Conservation (phyloP, 176 grass and related monocot genomes). For the maize (Zea mays) region Zm-B73-REFERENCE-NAM-5.0 NC_050100.1:10994001-10994500, state of each 20-base stretch:
- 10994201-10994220: constrained; percentile 40
- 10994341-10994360: constrained; percentile 49
- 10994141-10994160: constrained; percentile 27
- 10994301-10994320: constrained; percentile 25
- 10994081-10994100: constrained; percentile 37
- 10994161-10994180: not conserved
- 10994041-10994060: constrained; percentile 26
- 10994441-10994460: constrained; percentile 9
- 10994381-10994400: constrained; percentile 28
- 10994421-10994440: constrained; percentile 49
- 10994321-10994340: constrained; percentile 51
- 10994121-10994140: constrained; percentile 18
- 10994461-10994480: constrained; percentile 42
- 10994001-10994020: not conserved
- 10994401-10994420: constrained; percentile 50
- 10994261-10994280: constrained; percentile 42
- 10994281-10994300: constrained; percentile 55
- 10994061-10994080: constrained; percentile 26
- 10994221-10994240: constrained; percentile 56
- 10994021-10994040: not conserved
- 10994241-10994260: constrained; percentile 53
- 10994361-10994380: constrained; percentile 51
- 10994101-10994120: constrained; percentile 43
- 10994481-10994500: constrained; percentile 44
- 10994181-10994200: constrained; percentile 35